phyloP scores from a whole-genome alignment of 768 basidiomycete genomes.

The Xerocomellus amylosporus region DNA sequence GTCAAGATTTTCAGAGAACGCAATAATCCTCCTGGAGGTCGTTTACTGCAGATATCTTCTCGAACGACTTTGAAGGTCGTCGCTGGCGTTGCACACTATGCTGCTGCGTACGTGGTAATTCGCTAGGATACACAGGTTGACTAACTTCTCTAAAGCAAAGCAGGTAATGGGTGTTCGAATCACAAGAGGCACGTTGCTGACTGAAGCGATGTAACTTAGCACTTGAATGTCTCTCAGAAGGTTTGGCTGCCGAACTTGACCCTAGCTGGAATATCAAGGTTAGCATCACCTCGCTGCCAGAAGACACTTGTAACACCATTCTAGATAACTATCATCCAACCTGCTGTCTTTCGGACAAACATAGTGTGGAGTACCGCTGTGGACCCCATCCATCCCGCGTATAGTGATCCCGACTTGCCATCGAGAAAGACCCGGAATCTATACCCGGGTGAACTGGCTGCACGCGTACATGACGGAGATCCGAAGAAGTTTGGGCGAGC shows the following conservation, averaged over 20 bases:
- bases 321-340: slow-evolving; percentile 27
- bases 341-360: slow-evolving; percentile 22
- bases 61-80: slow-evolving; percentile 20
- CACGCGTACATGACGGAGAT: slow-evolving; percentile 15
- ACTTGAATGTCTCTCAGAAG: slow-evolving; percentile 39
- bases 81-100: slow-evolving; percentile 18
- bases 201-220: slow-evolving; percentile 23
- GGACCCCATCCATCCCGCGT: slow-evolving; percentile 20
- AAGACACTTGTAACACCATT: background rate
- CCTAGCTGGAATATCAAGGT: slow-evolving; percentile 50
- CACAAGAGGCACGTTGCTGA: background rate
- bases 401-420: slow-evolving; percentile 15
- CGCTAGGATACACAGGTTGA: background rate
- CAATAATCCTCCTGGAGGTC: slow-evolving; percentile 39
- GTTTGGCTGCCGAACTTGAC: slow-evolving; percentile 40
- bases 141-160: slow-evolving; percentile 20
- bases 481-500: slow-evolving; percentile 22
- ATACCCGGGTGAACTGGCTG: slow-evolving; percentile 8
- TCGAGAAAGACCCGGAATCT: slow-evolving; percentile 12
- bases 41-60: slow-evolving; percentile 39
- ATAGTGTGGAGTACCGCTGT: background rate
- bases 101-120: slow-evolving; percentile 25
- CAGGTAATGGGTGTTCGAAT: slow-evolving; percentile 16
- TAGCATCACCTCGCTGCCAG: background rate
- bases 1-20: slow-evolving; percentile 37